Evolutionary conservation across 1,284 basidiomycete genomes (phyloP), one percentile per base, ranked within the genome.

Genomic region (Heimioporus retisporus): DNA sequence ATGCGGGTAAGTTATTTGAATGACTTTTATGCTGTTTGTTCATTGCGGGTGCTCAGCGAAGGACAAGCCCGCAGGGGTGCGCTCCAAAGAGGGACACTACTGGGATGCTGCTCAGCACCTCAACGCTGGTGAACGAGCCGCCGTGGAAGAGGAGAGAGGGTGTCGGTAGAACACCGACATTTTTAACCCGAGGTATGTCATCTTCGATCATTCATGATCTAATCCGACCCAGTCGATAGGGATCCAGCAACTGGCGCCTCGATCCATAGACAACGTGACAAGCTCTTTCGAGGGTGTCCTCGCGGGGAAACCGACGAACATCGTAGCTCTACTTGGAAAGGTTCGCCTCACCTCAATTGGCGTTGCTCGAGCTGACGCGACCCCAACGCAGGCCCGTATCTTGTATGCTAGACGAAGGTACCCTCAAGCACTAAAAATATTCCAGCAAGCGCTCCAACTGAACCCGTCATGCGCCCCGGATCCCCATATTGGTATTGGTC

Each of bases 401-500:
- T 84, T 94, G 25, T 97, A 96, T 75, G 89, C 93, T 21, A 86
- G 90, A 67, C 86, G 94, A 58, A 89, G 92, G 68, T 94, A 90
- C 73, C 84, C 88, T n/a, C 90, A 91, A 59, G 91, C 96, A 1
- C 85, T 98, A 23, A 90, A 91, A 70, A 78, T 91, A 4, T 98
- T 97, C 78, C 96, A 97, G 77, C 89, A 91, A 64, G 90, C 96
- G 18, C 85, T 98, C 19, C 83, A 86, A 55, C 85, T 94, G 55
- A 90, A 90, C 61, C 96, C 96, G 0, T 81, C 86, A 18, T 94
- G 93, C 79, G 82, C 86, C 28, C 97, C 96, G 0, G 96, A 98
- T 78, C 96, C 96, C 42, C 88, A 96, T 19, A 93, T 98, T 70
- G 96, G 96, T 21, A 95, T 98, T 50, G 97, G 97, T 14, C 82